These are phyloP conservation scores for Myochromella boudieri DNA, from an alignment of 768 basidiomycete genomes.

Conservation along the genomic window DNA sequence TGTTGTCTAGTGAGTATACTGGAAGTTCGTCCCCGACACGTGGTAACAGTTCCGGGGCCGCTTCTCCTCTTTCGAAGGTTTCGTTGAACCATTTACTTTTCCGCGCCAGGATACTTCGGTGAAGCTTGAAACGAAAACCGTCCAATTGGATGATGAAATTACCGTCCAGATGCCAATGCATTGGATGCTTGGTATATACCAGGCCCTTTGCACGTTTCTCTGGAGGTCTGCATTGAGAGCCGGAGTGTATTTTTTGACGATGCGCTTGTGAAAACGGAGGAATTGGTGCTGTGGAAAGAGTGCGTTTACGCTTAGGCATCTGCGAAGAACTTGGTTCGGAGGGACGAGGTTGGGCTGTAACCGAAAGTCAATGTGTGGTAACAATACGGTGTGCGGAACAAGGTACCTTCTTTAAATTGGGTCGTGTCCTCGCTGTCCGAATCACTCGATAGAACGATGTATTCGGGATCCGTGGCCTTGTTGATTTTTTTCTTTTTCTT, in stretches of 20 bases:
- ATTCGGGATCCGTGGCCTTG: no score
- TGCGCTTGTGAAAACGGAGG: background rate
- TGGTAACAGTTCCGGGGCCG: background rate
- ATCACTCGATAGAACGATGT: no score
- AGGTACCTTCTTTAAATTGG: no score
- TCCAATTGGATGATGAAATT: conserved; percentile 14
- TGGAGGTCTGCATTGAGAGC: background rate
- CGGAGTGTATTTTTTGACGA: no score
- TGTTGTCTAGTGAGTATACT: conserved; percentile 4
- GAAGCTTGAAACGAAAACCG: conserved; percentile 13
- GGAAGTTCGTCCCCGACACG: background rate
- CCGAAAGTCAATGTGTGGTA: no score
- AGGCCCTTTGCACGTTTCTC: background rate
- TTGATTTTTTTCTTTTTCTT: no score
- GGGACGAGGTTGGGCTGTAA: no score
- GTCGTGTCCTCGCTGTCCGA: no score
- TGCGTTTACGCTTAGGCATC: conserved; percentile 2
- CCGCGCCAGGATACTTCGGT: conserved; percentile 17
- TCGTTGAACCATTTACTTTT: conserved; percentile 17
- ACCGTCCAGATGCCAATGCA: conserved; percentile 18
- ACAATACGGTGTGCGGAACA: no score
- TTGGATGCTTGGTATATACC: conserved; percentile 6
- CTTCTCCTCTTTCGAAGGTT: conserved; percentile 9
- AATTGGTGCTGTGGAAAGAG: background rate
- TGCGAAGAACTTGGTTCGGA: background rate